Percentiles rank a stretch among this genome's conserved stretches.
Conservation (phyloP, 164 flowering plant species). For the Nymphaea thermarum region DNA sequence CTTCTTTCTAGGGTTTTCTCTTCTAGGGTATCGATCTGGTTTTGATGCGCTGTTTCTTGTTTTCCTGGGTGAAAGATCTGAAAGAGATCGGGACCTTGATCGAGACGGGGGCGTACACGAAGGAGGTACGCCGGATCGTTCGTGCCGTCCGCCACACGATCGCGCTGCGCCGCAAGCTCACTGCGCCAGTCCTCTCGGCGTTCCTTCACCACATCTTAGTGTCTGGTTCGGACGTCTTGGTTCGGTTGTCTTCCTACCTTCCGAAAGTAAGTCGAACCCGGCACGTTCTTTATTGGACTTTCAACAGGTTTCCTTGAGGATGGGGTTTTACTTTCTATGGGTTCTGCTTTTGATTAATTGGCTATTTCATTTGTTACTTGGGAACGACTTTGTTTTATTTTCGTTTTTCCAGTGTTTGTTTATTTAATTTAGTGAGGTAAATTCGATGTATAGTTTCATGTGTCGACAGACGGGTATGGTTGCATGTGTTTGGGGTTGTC, state of each 20-base stretch:
- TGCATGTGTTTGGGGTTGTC: no score
- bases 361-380: not conserved
- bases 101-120: slow-evolving; percentile 61
- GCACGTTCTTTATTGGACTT: not conserved
- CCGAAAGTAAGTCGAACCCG: slow-evolving; percentile 48
- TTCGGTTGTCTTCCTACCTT: slow-evolving; percentile 43
- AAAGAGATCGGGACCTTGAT: slow-evolving; percentile 60
- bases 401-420: no score
- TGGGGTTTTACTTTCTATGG: not conserved
- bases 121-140: slow-evolving; percentile 57
- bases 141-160: slow-evolving; percentile 68
- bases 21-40: not conserved
- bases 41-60: not conserved
- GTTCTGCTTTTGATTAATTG: not conserved
- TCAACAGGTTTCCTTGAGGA: not conserved
- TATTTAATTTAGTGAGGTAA: no score
- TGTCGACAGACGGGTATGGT: no score
- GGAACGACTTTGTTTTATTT: no score
- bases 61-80: slow-evolving; percentile 38
- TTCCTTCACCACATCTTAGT: slow-evolving; percentile 50
- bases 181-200: slow-evolving; percentile 37
- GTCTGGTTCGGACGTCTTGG: slow-evolving; percentile 63
- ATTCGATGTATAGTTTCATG: no score
- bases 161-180: slow-evolving; percentile 53
- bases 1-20: not conserved